Percentiles rank a stretch among this genome's conserved stretches.
These are phyloP conservation scores for Colletotrichum abscissum DNA, from an alignment of 2,329 filamentous ascomycete genomes.

Conservation along the genomic window DNA sequence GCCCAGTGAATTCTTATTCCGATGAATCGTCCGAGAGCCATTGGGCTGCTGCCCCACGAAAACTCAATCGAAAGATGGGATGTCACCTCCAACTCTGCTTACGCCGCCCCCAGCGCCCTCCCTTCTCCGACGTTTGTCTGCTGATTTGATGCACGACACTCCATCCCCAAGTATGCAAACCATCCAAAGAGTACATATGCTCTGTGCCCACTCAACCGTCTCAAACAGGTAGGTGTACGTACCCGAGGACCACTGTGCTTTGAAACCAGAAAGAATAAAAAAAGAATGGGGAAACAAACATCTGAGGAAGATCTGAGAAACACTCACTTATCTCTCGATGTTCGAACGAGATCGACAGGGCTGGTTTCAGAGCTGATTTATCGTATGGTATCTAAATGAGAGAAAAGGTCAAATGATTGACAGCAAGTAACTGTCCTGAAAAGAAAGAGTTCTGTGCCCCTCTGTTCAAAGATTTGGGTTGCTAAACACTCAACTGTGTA, in stretches of 20 bases:
- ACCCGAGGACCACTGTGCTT: not conserved
- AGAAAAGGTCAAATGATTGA: not conserved
- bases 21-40: not conserved
- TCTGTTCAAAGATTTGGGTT: not conserved
- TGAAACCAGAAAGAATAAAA: not conserved
- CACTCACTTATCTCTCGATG: conserved; percentile 10
- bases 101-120: not conserved
- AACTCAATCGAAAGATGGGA: conserved; percentile 31
- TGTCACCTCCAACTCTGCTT: not conserved
- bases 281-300: conserved; percentile 20
- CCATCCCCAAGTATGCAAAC: not conserved
- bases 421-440: not conserved
- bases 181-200: conserved; percentile 9
- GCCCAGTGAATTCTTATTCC: no score
- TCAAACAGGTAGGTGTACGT: conserved; percentile 3
- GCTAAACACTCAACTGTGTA: not conserved
- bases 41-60: not conserved
- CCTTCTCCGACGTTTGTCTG: not conserved
- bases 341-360: conserved; percentile 3
- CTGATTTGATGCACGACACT: conserved; percentile 14
- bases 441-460: not conserved
- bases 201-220: conserved; percentile 1
- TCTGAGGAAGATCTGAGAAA: conserved; percentile 6
- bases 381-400: not conserved
- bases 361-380: not conserved